Percentiles rank a stretch among this genome's conserved stretches.
These are phyloP conservation scores for Dovyalis caffra DNA, from an alignment of 345 rosid genomes.

Conservation along the genomic window DNA sequence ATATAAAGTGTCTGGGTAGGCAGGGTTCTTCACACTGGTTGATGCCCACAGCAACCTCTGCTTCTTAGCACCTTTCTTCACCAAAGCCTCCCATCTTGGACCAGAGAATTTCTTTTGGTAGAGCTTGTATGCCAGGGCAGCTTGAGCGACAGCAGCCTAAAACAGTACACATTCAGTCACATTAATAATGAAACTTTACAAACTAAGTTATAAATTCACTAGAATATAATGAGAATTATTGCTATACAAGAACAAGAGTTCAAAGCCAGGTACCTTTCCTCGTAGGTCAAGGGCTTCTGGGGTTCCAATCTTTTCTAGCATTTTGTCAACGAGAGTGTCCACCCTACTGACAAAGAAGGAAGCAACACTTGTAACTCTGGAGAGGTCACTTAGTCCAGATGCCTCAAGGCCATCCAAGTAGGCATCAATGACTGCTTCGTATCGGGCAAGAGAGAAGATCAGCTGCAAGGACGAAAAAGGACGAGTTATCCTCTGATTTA, in stretches of 20 bases:
- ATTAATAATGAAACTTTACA: conserved; percentile 20
- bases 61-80: conserved; percentile 96
- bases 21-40: conserved; percentile 95
- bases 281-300: conserved; percentile 95
- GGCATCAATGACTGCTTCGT: conserved; percentile 95
- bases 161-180: conserved; percentile 15
- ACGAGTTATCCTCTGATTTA: conserved; percentile 8
- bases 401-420: conserved; percentile 99
- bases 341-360: conserved; percentile 98
- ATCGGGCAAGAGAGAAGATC: conserved; percentile 86
- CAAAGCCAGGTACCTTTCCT: conserved; percentile 66
- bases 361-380: conserved; percentile 94
- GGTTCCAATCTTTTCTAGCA: conserved; percentile 90
- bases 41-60: conserved; percentile 97
- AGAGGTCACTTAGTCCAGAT: conserved; percentile 86
- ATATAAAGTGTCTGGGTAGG: conserved; percentile 85
- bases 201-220: not conserved
- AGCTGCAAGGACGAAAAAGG: conserved; percentile 51
- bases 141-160: conserved; percentile 98
- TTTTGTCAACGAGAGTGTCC: conserved; percentile 90
- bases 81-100: conserved; percentile 94
- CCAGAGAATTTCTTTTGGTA: conserved; percentile 99
- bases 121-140: conserved; percentile 83
- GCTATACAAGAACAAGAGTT: not conserved
- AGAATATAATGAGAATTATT: not conserved